Evolutionary conservation across 2,329 filamentous ascomycete genomes (phyloP), one percentile per base, ranked within the genome.

Genomic region (Magnaporthiopsis incrustans): DNA sequence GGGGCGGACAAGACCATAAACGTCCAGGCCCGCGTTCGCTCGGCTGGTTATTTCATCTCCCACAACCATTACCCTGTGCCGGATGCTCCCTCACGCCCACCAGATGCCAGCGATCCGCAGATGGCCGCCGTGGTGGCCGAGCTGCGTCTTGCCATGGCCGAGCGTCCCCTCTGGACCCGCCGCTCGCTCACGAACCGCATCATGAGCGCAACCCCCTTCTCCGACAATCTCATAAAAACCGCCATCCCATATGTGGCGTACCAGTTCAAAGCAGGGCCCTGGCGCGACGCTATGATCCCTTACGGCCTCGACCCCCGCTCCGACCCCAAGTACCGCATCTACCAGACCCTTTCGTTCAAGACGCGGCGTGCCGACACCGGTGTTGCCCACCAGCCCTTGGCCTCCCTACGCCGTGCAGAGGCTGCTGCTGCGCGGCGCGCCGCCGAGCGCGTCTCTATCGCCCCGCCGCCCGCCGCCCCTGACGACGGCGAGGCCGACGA

Each of bases 191-290:
- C 89, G 69, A 97, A 97, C 75, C 82, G 84, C 63, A 80, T 97
- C 35, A 78, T 76, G 2, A 77, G 77, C 61, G 77, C 77, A 60
- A 77, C 79, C 53, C 64, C 64, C 64, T 70, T 76, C 53, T 73
- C 72, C 25, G 85, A 80, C 73, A 83, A 83, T 65, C 76, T 83
- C 57, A 75, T 97, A 66, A 89, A 91, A 70, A 84, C 89, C 71
- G 90, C 90, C 60, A 84, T 93, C 63, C 89, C 92, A 67, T 94
- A 95, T 70, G 87, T 91, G 5, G 92, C 90, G 11, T 99, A 97
- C 77, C 91, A 93, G 76, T 97, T 98, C 81, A 89, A 90, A 65
- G 92, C 90, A 27, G 95, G 95, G 0, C 93, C 95, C 0, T 99
- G 92, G 89, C 85, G 92, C 67, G 93, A 98, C 74, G 88, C 90